Percentiles rank a stretch among this genome's conserved stretches.
Evolutionary conservation across 768 basidiomycete species (phyloP).

Genomic region (Pleurotus ostreatus): DNA sequence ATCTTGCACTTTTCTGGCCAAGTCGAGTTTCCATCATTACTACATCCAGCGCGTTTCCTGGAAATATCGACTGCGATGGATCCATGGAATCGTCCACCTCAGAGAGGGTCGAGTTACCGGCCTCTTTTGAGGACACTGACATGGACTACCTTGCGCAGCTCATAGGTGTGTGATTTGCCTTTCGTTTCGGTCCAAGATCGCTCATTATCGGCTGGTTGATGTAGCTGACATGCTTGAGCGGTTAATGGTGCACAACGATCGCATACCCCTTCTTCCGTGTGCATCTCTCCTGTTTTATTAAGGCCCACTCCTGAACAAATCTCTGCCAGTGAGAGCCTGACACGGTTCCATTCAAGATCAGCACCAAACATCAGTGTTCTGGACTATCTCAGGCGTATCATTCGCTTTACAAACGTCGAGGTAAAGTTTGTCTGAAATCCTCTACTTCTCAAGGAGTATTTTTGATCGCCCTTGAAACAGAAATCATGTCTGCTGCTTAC

Average conservation of each 20-base stretch:
- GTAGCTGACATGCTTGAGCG: conserved; percentile 95
- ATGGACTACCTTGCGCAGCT: conserved; percentile 84
- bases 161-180: conserved; percentile 57
- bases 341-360: conserved; percentile 94
- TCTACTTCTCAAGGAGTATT: conserved; percentile 10
- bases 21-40: neutral
- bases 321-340: conserved; percentile 71
- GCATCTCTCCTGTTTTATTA: conserved; percentile 23
- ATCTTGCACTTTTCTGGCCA: neutral
- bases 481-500: conserved; percentile 78
- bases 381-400: conserved; percentile 93
- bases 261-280: conserved; percentile 85
- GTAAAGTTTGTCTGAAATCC: conserved; percentile 36
- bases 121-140: conserved; percentile 78
- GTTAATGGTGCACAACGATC: conserved; percentile 93
- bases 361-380: conserved; percentile 83
- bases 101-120: conserved; percentile 75
- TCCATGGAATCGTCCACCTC: conserved; percentile 69
- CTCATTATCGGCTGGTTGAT: conserved; percentile 7
- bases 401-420: conserved; percentile 94
- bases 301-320: conserved; percentile 13
- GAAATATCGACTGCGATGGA: conserved; percentile 62
- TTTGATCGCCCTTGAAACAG: conserved; percentile 29
- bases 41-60: neutral
- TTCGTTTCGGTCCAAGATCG: conserved; percentile 7